These are phyloP conservation scores for Stagonosporopsis vannaccii DNA, from an alignment of 2,329 filamentous ascomycete genomes.

Conservation along the genomic window DNA sequence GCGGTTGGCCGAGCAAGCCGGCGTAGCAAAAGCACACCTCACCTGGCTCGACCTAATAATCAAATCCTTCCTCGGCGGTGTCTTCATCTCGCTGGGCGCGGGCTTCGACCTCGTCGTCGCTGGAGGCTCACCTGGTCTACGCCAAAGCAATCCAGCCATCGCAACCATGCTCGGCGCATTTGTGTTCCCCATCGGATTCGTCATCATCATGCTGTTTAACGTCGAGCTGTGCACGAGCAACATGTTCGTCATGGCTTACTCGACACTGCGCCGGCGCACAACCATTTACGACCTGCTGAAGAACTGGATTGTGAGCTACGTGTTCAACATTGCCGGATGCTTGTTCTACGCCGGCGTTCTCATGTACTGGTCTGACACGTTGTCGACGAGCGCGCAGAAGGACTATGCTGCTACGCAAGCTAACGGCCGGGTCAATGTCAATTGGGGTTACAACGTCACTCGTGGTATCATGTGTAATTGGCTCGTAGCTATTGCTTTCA, in stretches of 20 bases:
- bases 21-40: conserved; percentile 29
- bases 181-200: conserved; percentile 23
- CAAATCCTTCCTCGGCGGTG: conserved; percentile 41
- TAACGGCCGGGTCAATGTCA: conserved; percentile 15
- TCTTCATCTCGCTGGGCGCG: conserved; percentile 46
- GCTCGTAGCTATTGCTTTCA: conserved; percentile 14
- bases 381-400: conserved; percentile 20
- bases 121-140: conserved; percentile 34
- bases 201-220: conserved; percentile 24
- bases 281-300: conserved; percentile 16
- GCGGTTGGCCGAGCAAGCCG: conserved; percentile 17
- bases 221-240: conserved; percentile 26
- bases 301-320: conserved; percentile 23
- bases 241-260: conserved; percentile 27
- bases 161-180: conserved; percentile 18
- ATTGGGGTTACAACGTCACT: conserved; percentile 18
- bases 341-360: conserved; percentile 25
- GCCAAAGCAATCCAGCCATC: conserved; percentile 21
- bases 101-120: conserved; percentile 46
- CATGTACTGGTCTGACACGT: conserved; percentile 21
- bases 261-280: conserved; percentile 14
- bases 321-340: conserved; percentile 18
- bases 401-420: conserved; percentile 16
- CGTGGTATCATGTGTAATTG: conserved; percentile 19
- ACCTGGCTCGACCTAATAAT: conserved; percentile 42